Conservation (phyloP, 2,329 filamentous ascomycete species). For the Pseudofabraea citricarpa region DNA sequence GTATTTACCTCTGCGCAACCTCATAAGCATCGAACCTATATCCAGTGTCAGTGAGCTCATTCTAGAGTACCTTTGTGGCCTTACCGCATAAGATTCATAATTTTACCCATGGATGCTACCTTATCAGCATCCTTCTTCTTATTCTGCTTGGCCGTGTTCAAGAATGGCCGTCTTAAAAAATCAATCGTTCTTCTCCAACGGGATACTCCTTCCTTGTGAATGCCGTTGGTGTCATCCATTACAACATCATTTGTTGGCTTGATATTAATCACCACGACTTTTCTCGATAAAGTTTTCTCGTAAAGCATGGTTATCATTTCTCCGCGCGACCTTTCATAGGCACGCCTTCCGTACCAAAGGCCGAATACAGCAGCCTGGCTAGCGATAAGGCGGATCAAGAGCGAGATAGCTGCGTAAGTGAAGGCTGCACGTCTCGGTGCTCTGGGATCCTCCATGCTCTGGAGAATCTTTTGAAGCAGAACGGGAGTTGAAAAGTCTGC, state of each 20-base stretch:
- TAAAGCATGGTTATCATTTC: constrained; percentile 84
- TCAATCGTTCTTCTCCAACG: too few relatives aligned
- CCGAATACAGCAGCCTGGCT: constrained; percentile 64
- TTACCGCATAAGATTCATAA: constrained; percentile 78
- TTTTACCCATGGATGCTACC: constrained; percentile 81
- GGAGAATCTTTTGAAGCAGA: constrained; percentile 66
- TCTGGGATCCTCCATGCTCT: constrained; percentile 53
- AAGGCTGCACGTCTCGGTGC: constrained; percentile 51
- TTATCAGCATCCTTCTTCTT: constrained; percentile 34
- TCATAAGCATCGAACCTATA: constrained; percentile 64
- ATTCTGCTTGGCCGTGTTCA: constrained; percentile 20
- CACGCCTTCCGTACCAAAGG: constrained; percentile 78
- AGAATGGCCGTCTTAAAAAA: constrained; percentile 18
- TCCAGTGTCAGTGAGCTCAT: too few relatives aligned
- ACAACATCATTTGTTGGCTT: too few relatives aligned
- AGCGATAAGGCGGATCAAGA: constrained; percentile 55
- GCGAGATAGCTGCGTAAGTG: constrained; percentile 58
- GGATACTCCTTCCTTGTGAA: too few relatives aligned
- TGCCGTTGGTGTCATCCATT: too few relatives aligned
- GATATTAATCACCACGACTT: constrained; percentile 25
- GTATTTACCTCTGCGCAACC: constrained; percentile 54
- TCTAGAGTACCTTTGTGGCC: too few relatives aligned
- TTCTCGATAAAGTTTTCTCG: constrained; percentile 50
- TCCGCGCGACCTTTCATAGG: constrained; percentile 78
- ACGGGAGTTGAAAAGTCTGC: constrained; percentile 57